Evolutionary conservation across 352 stramenopile genomes (phyloP).

Genomic region (Elongisporangium undulatum): DNA sequence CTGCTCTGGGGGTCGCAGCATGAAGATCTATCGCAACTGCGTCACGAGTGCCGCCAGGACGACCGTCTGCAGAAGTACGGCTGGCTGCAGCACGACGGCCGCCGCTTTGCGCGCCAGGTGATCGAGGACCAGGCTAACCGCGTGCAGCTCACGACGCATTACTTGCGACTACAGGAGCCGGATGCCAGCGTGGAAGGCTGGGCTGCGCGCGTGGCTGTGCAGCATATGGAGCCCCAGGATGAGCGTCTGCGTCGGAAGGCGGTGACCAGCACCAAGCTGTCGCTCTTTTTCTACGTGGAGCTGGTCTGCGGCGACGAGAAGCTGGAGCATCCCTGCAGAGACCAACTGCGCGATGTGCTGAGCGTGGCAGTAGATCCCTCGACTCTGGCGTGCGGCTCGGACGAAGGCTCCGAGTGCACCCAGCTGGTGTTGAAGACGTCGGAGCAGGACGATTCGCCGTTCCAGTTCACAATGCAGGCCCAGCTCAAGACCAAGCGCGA

Average conservation of each 20-base stretch:
- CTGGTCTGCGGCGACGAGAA: conserved; percentile 67
- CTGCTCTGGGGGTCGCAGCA: conserved; percentile 70
- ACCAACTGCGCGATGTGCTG: conserved; percentile 41
- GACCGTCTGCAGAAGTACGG: conserved; percentile 76
- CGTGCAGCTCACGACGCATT: conserved; percentile 55
- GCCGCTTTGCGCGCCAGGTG: conserved; percentile 44
- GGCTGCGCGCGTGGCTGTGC: conserved; percentile 35
- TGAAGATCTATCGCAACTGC: conserved; percentile 67
- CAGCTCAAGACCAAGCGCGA: conserved; percentile 35
- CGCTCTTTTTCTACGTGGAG: conserved; percentile 81
- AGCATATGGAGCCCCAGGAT: conserved; percentile 39
- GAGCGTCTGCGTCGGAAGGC: conserved; percentile 27
- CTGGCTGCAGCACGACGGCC: conserved; percentile 76
- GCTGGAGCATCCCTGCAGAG: conserved; percentile 40
- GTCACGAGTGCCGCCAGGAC: conserved; percentile 72
- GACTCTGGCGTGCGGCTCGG: conserved; percentile 8
- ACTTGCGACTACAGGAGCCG: conserved; percentile 25
- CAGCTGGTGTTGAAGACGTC: conserved; percentile 33
- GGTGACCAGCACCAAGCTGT: conserved; percentile 50
- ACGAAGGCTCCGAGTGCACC: conserved; percentile 20
- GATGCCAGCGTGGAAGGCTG: conserved; percentile 27
- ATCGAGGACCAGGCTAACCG: conserved; percentile 79
- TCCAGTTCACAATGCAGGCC: conserved; percentile 44
- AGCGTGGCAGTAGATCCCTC: conserved; percentile 38
- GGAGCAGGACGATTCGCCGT: conserved; percentile 14